Evolutionary conservation across 495 filamentous ascomycete species (phyloP).

Genomic region (Lasiosphaeria ovina): DNA sequence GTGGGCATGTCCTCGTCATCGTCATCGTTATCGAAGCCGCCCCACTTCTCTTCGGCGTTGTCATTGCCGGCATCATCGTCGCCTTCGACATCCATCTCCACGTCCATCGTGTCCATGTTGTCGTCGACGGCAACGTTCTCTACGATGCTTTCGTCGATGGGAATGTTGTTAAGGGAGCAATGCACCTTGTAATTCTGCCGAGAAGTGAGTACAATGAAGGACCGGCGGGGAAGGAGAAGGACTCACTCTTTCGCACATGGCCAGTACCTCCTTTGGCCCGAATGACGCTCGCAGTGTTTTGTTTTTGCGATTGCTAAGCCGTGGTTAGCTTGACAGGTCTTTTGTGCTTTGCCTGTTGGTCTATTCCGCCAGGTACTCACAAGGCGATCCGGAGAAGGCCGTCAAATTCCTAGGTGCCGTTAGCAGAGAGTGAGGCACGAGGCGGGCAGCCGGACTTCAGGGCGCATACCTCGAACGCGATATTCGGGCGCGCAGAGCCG

Average conservation of each 20-base stretch:
- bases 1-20: conserved; percentile 59
- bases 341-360: background rate
- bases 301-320: conserved; percentile 49
- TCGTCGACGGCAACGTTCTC: conserved; percentile 38
- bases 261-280: conserved; percentile 71
- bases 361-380: conserved; percentile 47
- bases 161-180: conserved; percentile 79
- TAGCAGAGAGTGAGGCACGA: too few relatives aligned
- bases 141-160: conserved; percentile 67
- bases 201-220: background rate
- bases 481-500: conserved; percentile 68
- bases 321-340: background rate
- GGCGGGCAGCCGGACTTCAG: too few relatives aligned
- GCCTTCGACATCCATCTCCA: conserved; percentile 56
- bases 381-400: conserved; percentile 83
- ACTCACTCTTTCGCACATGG: conserved; percentile 63
- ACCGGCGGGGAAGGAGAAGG: background rate
- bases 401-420: conserved; percentile 67
- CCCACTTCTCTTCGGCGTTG: conserved; percentile 50
- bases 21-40: conserved; percentile 43
- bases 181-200: conserved; percentile 75
- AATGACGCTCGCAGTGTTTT: conserved; percentile 71
- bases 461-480: conserved; percentile 64
- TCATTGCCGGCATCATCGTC: conserved; percentile 50
- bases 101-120: conserved; percentile 45